phyloP scores from a whole-genome alignment of 2,329 filamentous ascomycete genomes.

The Daldinia sp. region DNA sequence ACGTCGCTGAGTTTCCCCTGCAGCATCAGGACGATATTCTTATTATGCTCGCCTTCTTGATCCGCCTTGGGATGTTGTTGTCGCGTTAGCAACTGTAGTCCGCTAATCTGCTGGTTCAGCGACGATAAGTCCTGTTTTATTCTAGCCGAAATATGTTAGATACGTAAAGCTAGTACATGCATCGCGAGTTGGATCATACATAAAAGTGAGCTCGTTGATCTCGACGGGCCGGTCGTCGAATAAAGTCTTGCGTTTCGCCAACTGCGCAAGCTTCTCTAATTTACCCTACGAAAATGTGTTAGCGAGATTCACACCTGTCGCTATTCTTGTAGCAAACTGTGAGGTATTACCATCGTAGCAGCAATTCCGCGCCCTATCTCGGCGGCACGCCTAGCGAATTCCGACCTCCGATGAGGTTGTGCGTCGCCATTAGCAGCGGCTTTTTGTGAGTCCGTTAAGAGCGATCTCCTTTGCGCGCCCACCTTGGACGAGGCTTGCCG shows the following conservation, averaged over 20 bases:
- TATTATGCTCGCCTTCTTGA: constrained; percentile 96
- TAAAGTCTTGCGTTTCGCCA: constrained; percentile 95
- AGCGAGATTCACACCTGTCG: neutral
- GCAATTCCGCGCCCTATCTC: constrained; percentile 93
- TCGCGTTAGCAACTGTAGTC: constrained; percentile 78
- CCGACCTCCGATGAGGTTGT: constrained; percentile 71
- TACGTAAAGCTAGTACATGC: neutral
- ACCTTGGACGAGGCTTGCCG: constrained; percentile 79
- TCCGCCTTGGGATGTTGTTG: constrained; percentile 76
- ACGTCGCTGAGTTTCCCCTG: constrained; percentile 94
- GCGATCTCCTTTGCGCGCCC: constrained; percentile 79
- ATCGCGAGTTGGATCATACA: constrained; percentile 50
- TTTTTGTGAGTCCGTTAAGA: constrained; percentile 79
- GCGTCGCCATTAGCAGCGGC: constrained; percentile 64
- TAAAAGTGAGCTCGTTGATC: constrained; percentile 95
- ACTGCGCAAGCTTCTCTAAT: constrained; percentile 88
- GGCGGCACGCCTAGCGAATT: constrained; percentile 91
- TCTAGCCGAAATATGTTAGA: constrained; percentile 21
- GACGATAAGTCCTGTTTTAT: constrained; percentile 95
- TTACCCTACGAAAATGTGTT: constrained; percentile 63
- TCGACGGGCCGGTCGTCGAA: constrained; percentile 97
- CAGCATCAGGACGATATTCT: constrained; percentile 91
- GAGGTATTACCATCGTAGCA: constrained; percentile 71
- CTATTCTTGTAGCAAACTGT: neutral
- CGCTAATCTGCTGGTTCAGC: constrained; percentile 84